Conservation (phyloP, 176 grass and related monocot species). For the Aegilops sharonensis region DNA sequence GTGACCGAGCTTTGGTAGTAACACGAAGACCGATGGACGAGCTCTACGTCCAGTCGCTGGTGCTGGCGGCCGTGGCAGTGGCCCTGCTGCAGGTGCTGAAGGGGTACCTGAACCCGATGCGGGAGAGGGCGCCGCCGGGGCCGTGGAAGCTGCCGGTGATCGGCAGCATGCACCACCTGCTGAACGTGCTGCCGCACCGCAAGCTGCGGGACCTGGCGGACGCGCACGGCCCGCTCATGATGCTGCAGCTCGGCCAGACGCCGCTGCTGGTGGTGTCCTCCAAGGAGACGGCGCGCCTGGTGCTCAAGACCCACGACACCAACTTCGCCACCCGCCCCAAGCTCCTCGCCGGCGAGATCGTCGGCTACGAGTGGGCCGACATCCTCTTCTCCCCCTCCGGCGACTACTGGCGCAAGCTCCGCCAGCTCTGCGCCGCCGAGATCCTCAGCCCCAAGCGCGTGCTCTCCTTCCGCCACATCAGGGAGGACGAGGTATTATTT, state of each 20-base stretch:
- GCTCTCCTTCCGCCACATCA: constrained; percentile 42
- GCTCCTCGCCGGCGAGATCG: constrained; percentile 49
- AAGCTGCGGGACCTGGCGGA: constrained; percentile 9
- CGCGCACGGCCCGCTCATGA: constrained; percentile 42
- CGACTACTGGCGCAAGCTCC: constrained; percentile 61
- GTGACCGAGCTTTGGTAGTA: background rate
- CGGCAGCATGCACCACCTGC: constrained; percentile 60
- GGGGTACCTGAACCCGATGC: background rate
- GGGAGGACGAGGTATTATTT: constrained; percentile 36
- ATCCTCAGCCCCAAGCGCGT: constrained; percentile 50
- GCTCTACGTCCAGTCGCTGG: constrained; percentile 8
- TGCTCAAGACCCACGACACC: constrained; percentile 57
- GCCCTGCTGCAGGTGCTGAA: constrained; percentile 37
- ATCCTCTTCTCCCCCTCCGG: constrained; percentile 58
- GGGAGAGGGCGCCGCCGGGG: constrained; percentile 29
- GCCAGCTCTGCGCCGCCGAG: constrained; percentile 48
- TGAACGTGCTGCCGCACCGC: constrained; percentile 45
- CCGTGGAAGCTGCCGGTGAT: constrained; percentile 51
- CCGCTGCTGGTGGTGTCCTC: constrained; percentile 38
- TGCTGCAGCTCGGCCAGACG: constrained; percentile 42
- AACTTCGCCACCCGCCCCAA: constrained; percentile 52
- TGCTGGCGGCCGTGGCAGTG: constrained; percentile 12
- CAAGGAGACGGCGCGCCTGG: constrained; percentile 37
- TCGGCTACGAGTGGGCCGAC: constrained; percentile 44
- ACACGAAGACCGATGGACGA: constrained; percentile 24